Conservation (phyloP, 805 yeast genomes). For the Candida odintsovae region DNA sequence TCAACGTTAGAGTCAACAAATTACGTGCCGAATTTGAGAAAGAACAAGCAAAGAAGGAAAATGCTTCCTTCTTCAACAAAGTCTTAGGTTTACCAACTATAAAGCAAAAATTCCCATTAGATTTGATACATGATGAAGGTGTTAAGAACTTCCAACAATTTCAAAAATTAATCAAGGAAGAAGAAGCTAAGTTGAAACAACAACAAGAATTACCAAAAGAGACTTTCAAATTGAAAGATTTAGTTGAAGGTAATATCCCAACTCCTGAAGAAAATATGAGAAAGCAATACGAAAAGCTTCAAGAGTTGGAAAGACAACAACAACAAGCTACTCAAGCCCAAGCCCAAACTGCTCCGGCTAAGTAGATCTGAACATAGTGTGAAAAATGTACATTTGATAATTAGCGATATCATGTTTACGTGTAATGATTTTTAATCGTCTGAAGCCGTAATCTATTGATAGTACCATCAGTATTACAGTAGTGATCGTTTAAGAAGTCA, state of each 20-base stretch:
- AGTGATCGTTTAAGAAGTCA: not conserved
- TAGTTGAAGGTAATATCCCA: slow-evolving; percentile 79
- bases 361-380: slow-evolving; percentile 1
- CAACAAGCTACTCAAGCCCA: slow-evolving; percentile 8
- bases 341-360: slow-evolving; percentile 1
- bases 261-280: slow-evolving; percentile 58
- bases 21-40: slow-evolving; percentile 67
- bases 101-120: slow-evolving; percentile 61
- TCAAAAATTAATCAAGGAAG: slow-evolving; percentile 79
- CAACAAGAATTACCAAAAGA: slow-evolving; percentile 77
- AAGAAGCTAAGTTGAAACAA: slow-evolving; percentile 55
- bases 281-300: slow-evolving; percentile 36
- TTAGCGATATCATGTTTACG: not conserved
- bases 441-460: no score
- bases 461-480: no score
- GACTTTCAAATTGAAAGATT: slow-evolving; percentile 77
- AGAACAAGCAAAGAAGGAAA: slow-evolving; percentile 40
- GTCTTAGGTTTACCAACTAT: slow-evolving; percentile 58
- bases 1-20: slow-evolving; percentile 66
- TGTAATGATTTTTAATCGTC: no score
- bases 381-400: slow-evolving; percentile 1
- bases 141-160: slow-evolving; percentile 81
- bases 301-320: slow-evolving; percentile 27
- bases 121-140: slow-evolving; percentile 85
- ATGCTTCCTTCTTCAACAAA: slow-evolving; percentile 48